phyloP scores from a whole-genome alignment of 2,329 filamentous ascomycete species.

The Colletotrichum sp. region DNA sequence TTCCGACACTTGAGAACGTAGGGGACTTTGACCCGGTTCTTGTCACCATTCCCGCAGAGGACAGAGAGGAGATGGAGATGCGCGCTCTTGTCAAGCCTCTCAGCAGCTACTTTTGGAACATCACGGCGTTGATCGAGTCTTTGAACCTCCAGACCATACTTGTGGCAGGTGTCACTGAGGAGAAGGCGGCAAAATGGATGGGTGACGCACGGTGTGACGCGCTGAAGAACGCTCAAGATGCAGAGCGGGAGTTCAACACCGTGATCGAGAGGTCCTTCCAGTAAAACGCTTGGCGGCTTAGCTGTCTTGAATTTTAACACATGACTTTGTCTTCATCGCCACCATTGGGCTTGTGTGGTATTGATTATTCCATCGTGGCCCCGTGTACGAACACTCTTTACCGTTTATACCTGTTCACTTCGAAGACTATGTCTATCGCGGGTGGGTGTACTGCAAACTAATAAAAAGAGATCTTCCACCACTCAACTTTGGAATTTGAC shows the following conservation, averaged over 20 bases:
- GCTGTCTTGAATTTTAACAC: neutral
- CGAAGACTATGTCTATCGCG: neutral
- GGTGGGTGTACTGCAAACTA: neutral
- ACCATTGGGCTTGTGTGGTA: neutral
- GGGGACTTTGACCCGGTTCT: neutral
- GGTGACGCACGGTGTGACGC: neutral
- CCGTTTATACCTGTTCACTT: neutral
- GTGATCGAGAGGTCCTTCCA: neutral
- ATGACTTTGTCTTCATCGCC: neutral
- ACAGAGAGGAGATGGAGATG: neutral
- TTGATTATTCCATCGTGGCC: neutral
- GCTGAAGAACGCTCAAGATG: neutral
- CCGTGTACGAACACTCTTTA: fast-evolving
- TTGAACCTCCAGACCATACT: neutral
- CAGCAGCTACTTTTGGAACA: neutral
- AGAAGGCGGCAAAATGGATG: neutral
- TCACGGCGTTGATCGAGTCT: neutral
- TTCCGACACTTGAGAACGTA: neutral
- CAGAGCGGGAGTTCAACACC: neutral
- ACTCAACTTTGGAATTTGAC: fast-evolving
- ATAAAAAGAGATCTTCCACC: neutral
- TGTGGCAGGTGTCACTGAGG: neutral
- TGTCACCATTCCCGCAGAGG: neutral
- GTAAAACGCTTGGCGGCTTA: neutral
- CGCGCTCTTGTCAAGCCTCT: neutral